These are phyloP conservation scores for Podila minutissima DNA, from an alignment of 192 early-diverging fungal genomes.

Conservation along the genomic window DNA sequence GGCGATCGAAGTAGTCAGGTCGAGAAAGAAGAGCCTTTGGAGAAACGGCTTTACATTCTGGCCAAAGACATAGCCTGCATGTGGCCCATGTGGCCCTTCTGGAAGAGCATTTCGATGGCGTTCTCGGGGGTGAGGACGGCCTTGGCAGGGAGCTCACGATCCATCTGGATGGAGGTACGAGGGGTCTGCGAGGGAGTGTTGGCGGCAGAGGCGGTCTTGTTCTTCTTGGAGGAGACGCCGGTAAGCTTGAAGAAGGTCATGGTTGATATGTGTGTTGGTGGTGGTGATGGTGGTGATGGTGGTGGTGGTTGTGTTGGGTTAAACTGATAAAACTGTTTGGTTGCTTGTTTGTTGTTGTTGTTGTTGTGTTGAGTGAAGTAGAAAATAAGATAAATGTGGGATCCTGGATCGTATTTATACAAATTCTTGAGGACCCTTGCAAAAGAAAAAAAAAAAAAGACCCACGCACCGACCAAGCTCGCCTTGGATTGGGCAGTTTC, in stretches of 20 bases:
- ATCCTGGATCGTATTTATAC: conserved; percentile 17
- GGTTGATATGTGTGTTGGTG: conserved; percentile 4
- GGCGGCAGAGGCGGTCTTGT: conserved; percentile 42
- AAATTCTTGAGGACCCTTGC: neutral
- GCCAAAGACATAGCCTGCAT: conserved; percentile 31
- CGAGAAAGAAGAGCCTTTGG: neutral
- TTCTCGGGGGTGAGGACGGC: conserved; percentile 8
- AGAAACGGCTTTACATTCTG: conserved; percentile 10
- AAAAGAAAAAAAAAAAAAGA: neutral
- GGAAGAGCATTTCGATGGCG: conserved; percentile 26
- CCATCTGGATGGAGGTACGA: conserved; percentile 42
- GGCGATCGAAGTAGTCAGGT: no score
- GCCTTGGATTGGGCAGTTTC: neutral
- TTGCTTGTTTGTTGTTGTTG: neutral
- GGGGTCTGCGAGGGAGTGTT: conserved; percentile 44
- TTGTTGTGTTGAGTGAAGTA: conserved; percentile 18
- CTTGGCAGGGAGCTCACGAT: conserved; percentile 20
- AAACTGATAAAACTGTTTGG: neutral
- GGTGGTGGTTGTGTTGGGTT: neutral
- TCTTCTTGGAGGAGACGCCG: conserved; percentile 45
- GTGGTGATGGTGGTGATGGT: neutral
- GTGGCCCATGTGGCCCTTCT: conserved; percentile 25
- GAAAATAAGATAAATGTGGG: neutral
- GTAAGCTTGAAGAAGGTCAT: conserved; percentile 49
- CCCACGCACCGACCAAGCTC: conserved; percentile 1